These are phyloP conservation scores for Trichoderma aggressivum DNA, from an alignment of 2,329 filamentous ascomycete genomes.

Conservation along the genomic window DNA sequence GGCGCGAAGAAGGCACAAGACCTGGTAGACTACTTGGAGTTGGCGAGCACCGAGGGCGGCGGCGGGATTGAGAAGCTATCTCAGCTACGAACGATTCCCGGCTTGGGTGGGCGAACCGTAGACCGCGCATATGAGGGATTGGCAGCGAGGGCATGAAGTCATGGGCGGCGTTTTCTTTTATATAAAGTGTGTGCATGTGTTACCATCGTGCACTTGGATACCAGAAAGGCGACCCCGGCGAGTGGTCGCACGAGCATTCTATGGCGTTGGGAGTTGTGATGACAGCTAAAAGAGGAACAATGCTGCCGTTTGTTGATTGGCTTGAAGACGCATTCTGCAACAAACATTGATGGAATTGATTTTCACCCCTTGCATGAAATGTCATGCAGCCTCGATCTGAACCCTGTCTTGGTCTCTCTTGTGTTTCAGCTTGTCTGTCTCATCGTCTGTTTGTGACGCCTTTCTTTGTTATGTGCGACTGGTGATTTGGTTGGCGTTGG, in stretches of 20 bases:
- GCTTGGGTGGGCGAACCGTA: conserved; percentile 54
- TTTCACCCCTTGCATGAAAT: conserved; percentile 7
- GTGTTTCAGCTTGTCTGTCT: neutral
- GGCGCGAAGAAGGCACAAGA: conserved; percentile 68
- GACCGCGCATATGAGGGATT: conserved; percentile 55
- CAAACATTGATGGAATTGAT: conserved; percentile 5
- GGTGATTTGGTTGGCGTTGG: neutral
- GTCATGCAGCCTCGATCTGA: neutral
- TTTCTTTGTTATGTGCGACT: neutral
- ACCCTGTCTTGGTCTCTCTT: neutral
- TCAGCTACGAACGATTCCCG: conserved; percentile 53
- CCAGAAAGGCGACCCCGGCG: neutral
- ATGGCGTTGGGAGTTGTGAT: conserved; percentile 7
- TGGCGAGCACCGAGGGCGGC: conserved; percentile 39
- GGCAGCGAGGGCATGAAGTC: conserved; percentile 18
- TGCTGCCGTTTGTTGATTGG: neutral
- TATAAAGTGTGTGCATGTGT: conserved; percentile 5
- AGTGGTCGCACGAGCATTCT: conserved; percentile 7
- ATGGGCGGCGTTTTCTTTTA: conserved; percentile 4
- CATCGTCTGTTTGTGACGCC: neutral
- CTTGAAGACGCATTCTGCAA: neutral
- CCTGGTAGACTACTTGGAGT: conserved; percentile 54
- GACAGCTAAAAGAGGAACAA: neutral
- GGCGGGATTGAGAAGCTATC: conserved; percentile 45
- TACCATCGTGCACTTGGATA: conserved; percentile 7